Evolutionary conservation across 805 yeast species (phyloP), one percentile per base, ranked within the genome.

Genomic region (Candida schatavii): DNA sequence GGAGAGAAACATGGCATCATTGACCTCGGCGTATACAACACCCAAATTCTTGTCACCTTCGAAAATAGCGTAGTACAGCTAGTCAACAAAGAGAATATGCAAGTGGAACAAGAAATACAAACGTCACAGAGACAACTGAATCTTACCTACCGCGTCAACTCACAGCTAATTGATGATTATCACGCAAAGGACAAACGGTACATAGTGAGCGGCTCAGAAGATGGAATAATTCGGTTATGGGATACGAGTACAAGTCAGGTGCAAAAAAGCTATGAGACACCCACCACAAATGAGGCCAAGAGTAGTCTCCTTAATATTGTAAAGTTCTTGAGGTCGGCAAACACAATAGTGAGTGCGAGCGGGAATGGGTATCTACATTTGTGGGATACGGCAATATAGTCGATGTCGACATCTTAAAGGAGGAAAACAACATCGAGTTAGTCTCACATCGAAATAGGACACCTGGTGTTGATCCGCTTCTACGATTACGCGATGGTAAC

Each of bases 311-410:
- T 44, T 17, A 43, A 44, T 31, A 35, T 37, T 6, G 45, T 47
- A 3, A 28, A 28, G 32, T 49, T 45, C 35, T 37, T 35, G 14
- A 13, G 27, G 18, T 27, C 35, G 13, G 14, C 35, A 22, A 52
- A 57, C 39, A 38, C 50, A 11, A 29, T 58, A 10, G 44, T 56
- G 11, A 37, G 49, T 20, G 41, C 54, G n/a, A 45, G 54, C 38
- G 61, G 55, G 2, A 45, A 43, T 26, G 62, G 61, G 7, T 15
- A 11, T 13, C 23, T 58, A 14, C 54, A 56, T 40, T 17, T 51
- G n/a, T 59, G 64, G 64, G 52, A 59, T 21, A 50, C 45, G 28
- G 49, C 47, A n/a, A 27, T 50, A 13, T 50, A 43, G 23, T 5
- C 20, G 13, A 6, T 9, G 15, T 29, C 6, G n/a, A n/a, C n/a